Evolutionary conservation across 495 filamentous ascomycete genomes (phyloP).

Genomic region (Tuber brumale): DNA sequence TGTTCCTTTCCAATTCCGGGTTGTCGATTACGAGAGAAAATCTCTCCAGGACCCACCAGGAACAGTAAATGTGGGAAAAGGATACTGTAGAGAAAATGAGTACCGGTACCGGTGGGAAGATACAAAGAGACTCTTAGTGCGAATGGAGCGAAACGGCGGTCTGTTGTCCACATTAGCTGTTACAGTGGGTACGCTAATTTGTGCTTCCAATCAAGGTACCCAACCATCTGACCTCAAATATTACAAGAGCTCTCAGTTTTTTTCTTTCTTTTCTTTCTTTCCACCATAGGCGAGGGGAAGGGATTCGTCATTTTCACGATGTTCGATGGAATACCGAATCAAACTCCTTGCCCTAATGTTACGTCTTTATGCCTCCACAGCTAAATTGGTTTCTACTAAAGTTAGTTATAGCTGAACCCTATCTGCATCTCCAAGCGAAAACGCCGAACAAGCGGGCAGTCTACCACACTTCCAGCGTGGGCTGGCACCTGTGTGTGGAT

Average conservation of each 20-base stretch:
- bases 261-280: background rate
- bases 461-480: background rate
- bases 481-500: background rate
- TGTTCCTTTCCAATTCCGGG: background rate
- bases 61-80: background rate
- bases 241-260: conserved; percentile 1
- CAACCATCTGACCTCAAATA: background rate
- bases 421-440: conserved; percentile 4
- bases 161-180: background rate
- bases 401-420: background rate
- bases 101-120: background rate
- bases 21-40: background rate
- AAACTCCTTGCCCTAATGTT: background rate
- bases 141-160: background rate
- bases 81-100: background rate
- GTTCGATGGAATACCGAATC: background rate
- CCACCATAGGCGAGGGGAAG: background rate
- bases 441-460: background rate
- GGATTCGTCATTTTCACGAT: conserved; percentile 7
- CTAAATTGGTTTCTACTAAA: background rate
- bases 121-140: conserved; percentile 4
- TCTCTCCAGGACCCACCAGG: background rate
- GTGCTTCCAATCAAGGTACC: background rate
- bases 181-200: background rate
- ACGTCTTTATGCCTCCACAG: background rate